Evolutionary conservation across 2,329 filamentous ascomycete genomes (phyloP).

Genomic region (Botrytis byssoidea): DNA sequence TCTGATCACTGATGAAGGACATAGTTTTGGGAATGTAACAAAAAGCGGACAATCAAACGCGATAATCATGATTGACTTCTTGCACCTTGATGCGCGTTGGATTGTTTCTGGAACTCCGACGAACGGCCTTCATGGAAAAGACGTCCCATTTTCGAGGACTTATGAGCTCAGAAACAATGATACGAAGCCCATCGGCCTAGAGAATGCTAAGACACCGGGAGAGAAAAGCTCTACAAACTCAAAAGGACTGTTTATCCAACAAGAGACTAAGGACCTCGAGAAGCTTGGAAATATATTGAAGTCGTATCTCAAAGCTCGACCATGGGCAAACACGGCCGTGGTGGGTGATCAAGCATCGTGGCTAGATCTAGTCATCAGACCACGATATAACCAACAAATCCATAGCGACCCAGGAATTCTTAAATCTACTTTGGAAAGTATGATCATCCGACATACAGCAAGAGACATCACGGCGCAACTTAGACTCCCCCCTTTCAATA

Average conservation of each 20-base stretch:
- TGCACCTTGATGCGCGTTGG: conserved; percentile 75
- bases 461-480: conserved; percentile 66
- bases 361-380: conserved; percentile 68
- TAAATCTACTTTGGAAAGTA: conserved; percentile 66
- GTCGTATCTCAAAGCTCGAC: conserved; percentile 72
- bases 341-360: conserved; percentile 62
- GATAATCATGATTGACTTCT: conserved; percentile 50
- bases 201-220: too few species aligned
- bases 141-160: conserved; percentile 40
- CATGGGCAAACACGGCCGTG: conserved; percentile 66
- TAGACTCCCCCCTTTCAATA: conserved; percentile 67
- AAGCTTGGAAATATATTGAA: conserved; percentile 64
- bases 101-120: conserved; percentile 89
- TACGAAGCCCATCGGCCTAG: background rate
- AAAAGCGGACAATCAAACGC: conserved; percentile 55
- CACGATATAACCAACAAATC: conserved; percentile 50
- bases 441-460: conserved; percentile 78
- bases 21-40: conserved; percentile 70
- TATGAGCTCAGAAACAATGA: conserved; percentile 7
- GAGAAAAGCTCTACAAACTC: background rate
- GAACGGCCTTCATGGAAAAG: conserved; percentile 74
- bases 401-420: conserved; percentile 63
- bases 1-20: conserved; percentile 89
- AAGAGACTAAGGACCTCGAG: conserved; percentile 63
- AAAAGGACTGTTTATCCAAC: conserved; percentile 35